These are phyloP conservation scores for Phragmites australis DNA, from an alignment of 176 grass and related monocot genomes.

Conservation along the genomic window DNA sequence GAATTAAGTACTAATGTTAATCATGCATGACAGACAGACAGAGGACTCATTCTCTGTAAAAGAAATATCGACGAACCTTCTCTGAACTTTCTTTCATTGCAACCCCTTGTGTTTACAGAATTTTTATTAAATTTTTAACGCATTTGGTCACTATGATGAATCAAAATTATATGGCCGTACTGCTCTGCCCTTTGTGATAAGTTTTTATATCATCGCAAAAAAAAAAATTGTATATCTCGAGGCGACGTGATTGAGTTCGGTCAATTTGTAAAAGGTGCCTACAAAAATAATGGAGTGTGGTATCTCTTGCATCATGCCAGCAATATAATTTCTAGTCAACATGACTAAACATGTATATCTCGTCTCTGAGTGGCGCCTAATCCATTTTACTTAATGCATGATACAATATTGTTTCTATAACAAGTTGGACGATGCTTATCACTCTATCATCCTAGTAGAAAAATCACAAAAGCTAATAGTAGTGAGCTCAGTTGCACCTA, in stretches of 20 bases:
- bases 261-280: background rate
- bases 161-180: background rate
- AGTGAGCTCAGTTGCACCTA: background rate
- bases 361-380: background rate
- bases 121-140: background rate
- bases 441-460: background rate
- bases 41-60: background rate
- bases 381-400: background rate
- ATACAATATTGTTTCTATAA: background rate
- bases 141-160: background rate
- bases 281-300: background rate
- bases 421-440: background rate
- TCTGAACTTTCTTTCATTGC: background rate
- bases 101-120: background rate
- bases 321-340: conserved; percentile 2
- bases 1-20: background rate
- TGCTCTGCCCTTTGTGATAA: background rate
- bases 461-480: background rate
- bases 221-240: no score
- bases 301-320: conserved; percentile 11
- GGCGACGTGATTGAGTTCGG: conserved; percentile 29
- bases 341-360: conserved; percentile 27
- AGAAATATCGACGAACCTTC: no score
- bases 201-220: conserved; percentile 5
- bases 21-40: no score